These are phyloP conservation scores for Hypomontagnella monticulosa DNA, from an alignment of 495 filamentous ascomycete genomes.

Conservation along the genomic window DNA sequence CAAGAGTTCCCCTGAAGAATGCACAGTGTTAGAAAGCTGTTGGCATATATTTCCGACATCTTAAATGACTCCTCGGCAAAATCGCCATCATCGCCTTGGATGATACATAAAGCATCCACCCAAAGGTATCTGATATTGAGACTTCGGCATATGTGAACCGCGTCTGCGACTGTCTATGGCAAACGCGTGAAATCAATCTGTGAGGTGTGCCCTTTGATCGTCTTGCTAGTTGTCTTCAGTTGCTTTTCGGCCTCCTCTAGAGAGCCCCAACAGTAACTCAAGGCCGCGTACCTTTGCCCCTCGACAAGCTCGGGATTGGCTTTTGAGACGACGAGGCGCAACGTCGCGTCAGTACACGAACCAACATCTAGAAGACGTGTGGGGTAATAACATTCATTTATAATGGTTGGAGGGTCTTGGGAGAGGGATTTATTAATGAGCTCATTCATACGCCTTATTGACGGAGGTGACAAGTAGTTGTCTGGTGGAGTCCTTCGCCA, in stretches of 20 bases:
- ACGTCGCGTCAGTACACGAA: too few species aligned
- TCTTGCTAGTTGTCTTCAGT: background rate
- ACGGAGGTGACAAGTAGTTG: background rate
- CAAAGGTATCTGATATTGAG: conserved; percentile 39
- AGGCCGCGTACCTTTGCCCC: background rate
- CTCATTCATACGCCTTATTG: background rate
- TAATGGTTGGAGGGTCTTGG: background rate
- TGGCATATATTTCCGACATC: conserved; percentile 38
- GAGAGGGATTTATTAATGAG: background rate
- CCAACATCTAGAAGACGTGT: background rate
- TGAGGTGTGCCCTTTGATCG: background rate
- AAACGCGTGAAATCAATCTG: background rate
- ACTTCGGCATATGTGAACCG: background rate
- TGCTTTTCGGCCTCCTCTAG: background rate
- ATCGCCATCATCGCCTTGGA: conserved; percentile 34
- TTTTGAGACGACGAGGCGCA: too few species aligned
- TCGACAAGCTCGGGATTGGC: too few species aligned
- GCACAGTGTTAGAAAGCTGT: conserved; percentile 22
- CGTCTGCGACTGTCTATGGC: conserved; percentile 9
- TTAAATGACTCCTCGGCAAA: conserved; percentile 26
- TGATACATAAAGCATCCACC: conserved; percentile 46
- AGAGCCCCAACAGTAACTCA: conserved; percentile 7
- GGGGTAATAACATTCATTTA: background rate
- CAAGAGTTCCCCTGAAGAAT: conserved; percentile 7
- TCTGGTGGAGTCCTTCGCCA: background rate